Evolutionary conservation across 2,329 filamentous ascomycete genomes (phyloP).

Genomic region (Paramyrothecium sp.): DNA sequence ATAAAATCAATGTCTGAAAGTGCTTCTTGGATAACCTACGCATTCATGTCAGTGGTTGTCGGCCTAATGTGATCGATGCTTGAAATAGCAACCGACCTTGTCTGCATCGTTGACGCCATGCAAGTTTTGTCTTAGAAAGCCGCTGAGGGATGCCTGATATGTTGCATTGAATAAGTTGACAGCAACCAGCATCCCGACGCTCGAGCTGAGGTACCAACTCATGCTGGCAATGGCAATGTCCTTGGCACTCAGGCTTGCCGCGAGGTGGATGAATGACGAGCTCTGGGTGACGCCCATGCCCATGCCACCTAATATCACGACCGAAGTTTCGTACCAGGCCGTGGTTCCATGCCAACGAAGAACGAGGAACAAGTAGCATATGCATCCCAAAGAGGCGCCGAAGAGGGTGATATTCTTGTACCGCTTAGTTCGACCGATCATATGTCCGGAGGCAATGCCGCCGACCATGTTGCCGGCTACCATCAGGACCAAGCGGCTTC

Average conservation of each 20-base stretch:
- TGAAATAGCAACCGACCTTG: neutral
- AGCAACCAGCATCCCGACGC: neutral
- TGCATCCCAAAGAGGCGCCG: neutral
- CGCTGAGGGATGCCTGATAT: neutral
- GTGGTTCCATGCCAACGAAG: neutral
- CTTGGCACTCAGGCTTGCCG: neutral
- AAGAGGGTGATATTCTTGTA: neutral
- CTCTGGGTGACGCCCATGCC: neutral
- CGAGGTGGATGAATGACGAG: neutral
- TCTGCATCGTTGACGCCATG: neutral
- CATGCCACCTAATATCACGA: neutral
- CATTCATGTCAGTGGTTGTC: neutral
- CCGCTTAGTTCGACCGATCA: neutral
- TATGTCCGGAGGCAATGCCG: neutral
- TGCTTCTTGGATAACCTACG: neutral
- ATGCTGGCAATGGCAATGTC: neutral
- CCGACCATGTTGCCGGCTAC: neutral
- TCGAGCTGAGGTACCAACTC: constrained; percentile 1
- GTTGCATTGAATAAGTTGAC: neutral
- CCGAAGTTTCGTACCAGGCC: neutral
- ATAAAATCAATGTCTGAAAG: neutral
- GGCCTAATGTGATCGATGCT: neutral
- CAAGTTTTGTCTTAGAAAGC: neutral
- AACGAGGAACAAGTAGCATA: neutral
- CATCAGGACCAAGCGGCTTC: neutral